phyloP scores from a whole-genome alignment of 331 rosid genomes.

The Quercus lobata region DNA sequence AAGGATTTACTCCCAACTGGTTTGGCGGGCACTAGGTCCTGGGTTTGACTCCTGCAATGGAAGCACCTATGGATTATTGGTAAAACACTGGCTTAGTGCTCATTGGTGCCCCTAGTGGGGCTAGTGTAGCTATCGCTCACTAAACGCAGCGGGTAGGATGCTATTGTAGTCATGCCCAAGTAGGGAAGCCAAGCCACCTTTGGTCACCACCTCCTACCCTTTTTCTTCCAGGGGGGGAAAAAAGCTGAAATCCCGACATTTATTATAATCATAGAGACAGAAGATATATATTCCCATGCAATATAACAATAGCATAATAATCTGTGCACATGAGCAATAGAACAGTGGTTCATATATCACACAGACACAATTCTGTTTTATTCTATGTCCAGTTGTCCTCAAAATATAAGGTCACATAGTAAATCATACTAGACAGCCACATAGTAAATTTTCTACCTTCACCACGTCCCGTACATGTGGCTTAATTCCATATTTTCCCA shows the following conservation, averaged over 20 bases:
- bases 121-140: no score
- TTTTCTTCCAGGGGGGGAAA: no score
- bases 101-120: no score
- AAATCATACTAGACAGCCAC: neutral
- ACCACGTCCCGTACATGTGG: constrained; percentile 74
- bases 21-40: no score
- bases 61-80: no score
- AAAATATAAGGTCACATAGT: neutral
- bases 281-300: neutral
- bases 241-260: neutral
- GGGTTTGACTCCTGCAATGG: no score
- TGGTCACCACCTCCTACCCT: no score
- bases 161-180: fast-evolving
- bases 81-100: no score
- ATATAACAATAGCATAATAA: neutral
- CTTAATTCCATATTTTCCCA: constrained; percentile 72
- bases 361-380: neutral
- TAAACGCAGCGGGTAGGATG: no score
- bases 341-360: neutral
- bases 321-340: neutral
- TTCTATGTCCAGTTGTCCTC: neutral
- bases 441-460: constrained; percentile 45
- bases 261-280: neutral
- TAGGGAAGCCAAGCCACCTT: no score
- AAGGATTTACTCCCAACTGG: neutral